Conservation (phyloP, 345 rosid species). For the Turritis glabra region DNA sequence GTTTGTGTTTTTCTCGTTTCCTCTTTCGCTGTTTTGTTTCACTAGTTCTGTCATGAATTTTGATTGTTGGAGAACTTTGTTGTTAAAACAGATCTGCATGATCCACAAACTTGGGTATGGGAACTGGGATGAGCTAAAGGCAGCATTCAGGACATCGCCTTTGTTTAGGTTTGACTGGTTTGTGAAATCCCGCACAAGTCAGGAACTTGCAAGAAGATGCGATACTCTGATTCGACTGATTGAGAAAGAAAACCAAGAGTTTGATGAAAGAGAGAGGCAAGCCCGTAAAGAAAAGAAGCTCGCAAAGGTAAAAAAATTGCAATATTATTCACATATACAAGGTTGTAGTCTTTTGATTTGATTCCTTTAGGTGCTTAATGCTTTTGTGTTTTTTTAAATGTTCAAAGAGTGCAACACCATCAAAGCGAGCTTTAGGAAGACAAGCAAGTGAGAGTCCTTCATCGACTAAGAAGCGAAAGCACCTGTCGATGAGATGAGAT, state of each 20-base stretch:
- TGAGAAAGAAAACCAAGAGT: conserved; percentile 98
- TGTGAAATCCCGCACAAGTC: conserved; percentile 98
- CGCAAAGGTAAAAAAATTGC: conserved; percentile 62
- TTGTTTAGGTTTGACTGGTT: conserved; percentile 98
- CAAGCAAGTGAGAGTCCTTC: conserved; percentile 76
- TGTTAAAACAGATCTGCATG: conserved; percentile 78
- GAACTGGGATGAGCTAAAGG: conserved; percentile 98
- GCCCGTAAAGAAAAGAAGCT: conserved; percentile 99
- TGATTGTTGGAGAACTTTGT: neutral
- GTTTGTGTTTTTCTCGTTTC: conserved; percentile 32
- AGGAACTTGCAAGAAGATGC: conserved; percentile 94
- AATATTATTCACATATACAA: neutral
- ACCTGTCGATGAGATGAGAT: conserved; percentile 60
- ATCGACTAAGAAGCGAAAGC: conserved; percentile 72
- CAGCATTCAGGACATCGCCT: conserved; percentile 90
- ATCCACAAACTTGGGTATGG: conserved; percentile 99
- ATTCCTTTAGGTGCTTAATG: neutral
- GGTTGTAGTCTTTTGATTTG: conserved; percentile 4
- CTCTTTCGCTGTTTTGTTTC: neutral
- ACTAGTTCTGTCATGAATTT: neutral
- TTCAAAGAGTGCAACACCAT: conserved; percentile 58
- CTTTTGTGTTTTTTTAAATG: neutral
- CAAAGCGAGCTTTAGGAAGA: conserved; percentile 68
- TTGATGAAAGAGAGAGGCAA: conserved; percentile 95
- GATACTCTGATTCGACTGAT: conserved; percentile 94